Base-by-base conservation (phyloP, 2,329 filamentous ascomycete genomes). In the Dactylellina cionopaga region DNA sequence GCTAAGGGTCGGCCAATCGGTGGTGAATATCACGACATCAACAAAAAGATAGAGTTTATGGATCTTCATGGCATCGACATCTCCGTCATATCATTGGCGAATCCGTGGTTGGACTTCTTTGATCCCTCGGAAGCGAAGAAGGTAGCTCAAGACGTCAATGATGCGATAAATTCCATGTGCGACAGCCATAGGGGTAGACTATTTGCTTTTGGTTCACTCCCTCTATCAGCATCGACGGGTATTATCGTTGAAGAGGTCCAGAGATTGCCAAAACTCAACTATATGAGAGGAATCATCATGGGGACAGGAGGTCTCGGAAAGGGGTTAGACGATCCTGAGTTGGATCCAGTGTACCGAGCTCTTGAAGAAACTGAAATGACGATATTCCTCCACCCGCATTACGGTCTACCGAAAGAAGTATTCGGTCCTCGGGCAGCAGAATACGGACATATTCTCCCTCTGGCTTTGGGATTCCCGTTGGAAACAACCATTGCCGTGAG, bases 91-190 rank as follows among this genome's bases (percentile, higher is more conserved):
- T 95, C 91, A 0, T 87, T 96, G 19, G 93, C 93, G 11, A 97
- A 97, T 78, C 93, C 93, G 0, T 97, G 93, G 93, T 85, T 97
- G 1, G 93, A 97, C 80, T 97, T 96, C 78, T 81, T 96, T 0
- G 79, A 83, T 7, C 78, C 86, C 0, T 79, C 82, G 2, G 86
- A 89, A 75, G 90, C 91, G 0, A 86, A 85, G 1, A 79, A 81
- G 27, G 87, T 89, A 51, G 92, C 92, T 0, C 78, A 81, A 58
- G 83, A 83, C 0, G 89, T 96, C 79, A 97, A 96, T 80, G 83
- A 89, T 75, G 91, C 94, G 75, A 89, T 96, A 56, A 87, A 92
- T 52, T 78, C 79, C 44, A 89, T 92, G 80, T 96, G 93, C 81
- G 83, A 81, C 4, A 79, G 83, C 49, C 85, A 89, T 69, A 86